Evolutionary conservation across 441 rosid genomes (phyloP).

Genomic region (Adansonia madagascariensis): DNA sequence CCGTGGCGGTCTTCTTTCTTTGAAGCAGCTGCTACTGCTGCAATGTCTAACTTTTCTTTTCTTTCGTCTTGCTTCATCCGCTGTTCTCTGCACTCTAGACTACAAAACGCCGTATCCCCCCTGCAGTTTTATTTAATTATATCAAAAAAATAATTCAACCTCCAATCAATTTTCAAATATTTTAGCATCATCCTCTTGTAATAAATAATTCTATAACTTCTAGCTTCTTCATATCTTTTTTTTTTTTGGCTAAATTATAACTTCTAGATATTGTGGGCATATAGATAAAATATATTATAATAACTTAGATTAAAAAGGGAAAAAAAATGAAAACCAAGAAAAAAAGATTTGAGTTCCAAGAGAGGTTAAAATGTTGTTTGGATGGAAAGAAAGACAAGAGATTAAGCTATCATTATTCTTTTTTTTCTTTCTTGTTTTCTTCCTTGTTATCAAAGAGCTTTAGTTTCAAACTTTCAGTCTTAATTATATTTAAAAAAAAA

Average conservation of each 20-base stretch:
- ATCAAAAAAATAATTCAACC: neutral
- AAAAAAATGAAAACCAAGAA: neutral
- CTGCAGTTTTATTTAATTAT: slow-evolving; percentile 29
- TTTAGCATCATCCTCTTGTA: neutral
- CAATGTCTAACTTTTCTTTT: slow-evolving; percentile 37
- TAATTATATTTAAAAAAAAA: no score
- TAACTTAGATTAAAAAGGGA: neutral
- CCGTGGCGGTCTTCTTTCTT: slow-evolving; percentile 25
- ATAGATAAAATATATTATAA: neutral
- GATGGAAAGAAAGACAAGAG: neutral
- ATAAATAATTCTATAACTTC: neutral
- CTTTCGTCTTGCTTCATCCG: slow-evolving; percentile 61
- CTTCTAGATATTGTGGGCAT: neutral
- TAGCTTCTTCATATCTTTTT: neutral
- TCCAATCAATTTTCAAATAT: slow-evolving; percentile 11
- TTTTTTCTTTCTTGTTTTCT: neutral
- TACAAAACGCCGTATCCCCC: slow-evolving; percentile 76
- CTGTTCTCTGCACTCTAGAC: slow-evolving; percentile 67
- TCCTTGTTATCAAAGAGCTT: neutral
- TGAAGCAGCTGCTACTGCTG: neutral
- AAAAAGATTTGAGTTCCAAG: slow-evolving; percentile 1
- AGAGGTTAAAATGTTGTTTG: neutral
- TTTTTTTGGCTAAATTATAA: neutral
- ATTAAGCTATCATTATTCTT: neutral
- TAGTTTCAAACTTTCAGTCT: neutral